Conservation (phyloP, 129 eudicot genomes). For the Erigeron canadensis region DNA sequence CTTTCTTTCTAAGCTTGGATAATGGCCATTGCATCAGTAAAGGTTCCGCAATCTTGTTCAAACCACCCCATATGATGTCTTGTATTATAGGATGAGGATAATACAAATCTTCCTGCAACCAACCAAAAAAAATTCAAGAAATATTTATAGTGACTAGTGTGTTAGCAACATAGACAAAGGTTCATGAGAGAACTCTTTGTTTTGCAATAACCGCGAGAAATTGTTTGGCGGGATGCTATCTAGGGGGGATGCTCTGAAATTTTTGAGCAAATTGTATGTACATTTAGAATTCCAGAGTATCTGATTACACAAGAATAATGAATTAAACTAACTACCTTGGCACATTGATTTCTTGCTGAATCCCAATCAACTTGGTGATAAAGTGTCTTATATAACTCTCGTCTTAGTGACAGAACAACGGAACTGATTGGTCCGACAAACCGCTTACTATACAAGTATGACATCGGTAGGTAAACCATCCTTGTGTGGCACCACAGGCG, state of each 20-base stretch:
- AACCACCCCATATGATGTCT: constrained; percentile 59
- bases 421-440: constrained; percentile 52
- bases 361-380: constrained; percentile 59
- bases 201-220: too few relatives aligned
- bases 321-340: constrained; percentile 53
- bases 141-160: too few relatives aligned
- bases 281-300: background rate
- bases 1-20: constrained; percentile 57
- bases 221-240: too few relatives aligned
- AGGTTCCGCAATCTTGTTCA: constrained; percentile 58
- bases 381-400: constrained; percentile 46
- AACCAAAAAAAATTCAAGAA: background rate
- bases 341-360: constrained; percentile 54
- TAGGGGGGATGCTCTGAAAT: too few relatives aligned
- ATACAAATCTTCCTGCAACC: constrained; percentile 73
- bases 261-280: too few relatives aligned
- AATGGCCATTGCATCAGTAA: constrained; percentile 64
- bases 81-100: constrained; percentile 75
- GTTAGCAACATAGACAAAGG: too few relatives aligned
- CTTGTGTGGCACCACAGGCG: constrained; percentile 74
- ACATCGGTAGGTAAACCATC: constrained; percentile 76
- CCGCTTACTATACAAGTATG: constrained; percentile 60
- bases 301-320: background rate
- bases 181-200: too few relatives aligned
- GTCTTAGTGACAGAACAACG: constrained; percentile 43